Percentiles rank a stretch among this genome's conserved stretches.
Conservation (phyloP, 495 filamentous ascomycete species). For the Extremus antarcticus region DNA sequence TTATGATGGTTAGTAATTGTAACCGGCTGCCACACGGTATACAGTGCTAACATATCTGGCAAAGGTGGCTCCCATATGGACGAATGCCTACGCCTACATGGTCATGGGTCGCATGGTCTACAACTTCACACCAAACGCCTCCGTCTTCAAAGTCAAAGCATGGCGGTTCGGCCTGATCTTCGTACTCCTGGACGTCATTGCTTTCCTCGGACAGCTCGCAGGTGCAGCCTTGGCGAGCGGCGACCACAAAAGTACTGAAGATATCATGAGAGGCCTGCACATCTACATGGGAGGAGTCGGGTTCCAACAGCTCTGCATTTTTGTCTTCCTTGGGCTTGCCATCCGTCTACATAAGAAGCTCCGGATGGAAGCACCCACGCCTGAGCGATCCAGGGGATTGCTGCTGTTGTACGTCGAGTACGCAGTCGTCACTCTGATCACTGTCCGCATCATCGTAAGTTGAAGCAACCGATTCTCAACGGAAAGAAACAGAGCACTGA, state of each 20-base stretch:
- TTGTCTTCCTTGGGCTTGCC: conserved; percentile 1
- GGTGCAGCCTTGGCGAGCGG: conserved; percentile 11
- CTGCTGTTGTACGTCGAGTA: conserved; percentile 6
- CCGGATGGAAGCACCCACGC: not conserved
- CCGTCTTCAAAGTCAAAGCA: conserved; percentile 2
- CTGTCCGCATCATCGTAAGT: conserved; percentile 11
- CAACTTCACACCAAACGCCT: conserved; percentile 3
- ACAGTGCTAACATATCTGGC: too few species aligned
- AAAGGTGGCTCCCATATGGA: conserved; percentile 8
- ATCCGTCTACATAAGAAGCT: conserved; percentile 2
- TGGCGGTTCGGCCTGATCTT: conserved; percentile 7
- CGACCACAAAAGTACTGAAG: not conserved
- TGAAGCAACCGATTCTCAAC: not conserved
- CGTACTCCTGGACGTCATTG: conserved; percentile 5
- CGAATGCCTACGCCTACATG: conserved; percentile 8
- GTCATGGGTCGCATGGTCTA: conserved; percentile 6
- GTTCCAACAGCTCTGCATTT: conserved; percentile 1
- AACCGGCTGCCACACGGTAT: too few species aligned
- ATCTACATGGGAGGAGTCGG: conserved; percentile 10
- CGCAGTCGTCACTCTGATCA: conserved; percentile 11
- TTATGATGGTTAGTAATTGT: conserved; percentile 5
- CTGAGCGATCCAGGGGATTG: conserved; percentile 1
- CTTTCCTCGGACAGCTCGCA: conserved; percentile 9
- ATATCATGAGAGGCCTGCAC: conserved; percentile 1
- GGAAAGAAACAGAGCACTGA: not conserved